Base-by-base conservation (phyloP, 805 yeast species). In the Yamadazyma phyllophila region DNA sequence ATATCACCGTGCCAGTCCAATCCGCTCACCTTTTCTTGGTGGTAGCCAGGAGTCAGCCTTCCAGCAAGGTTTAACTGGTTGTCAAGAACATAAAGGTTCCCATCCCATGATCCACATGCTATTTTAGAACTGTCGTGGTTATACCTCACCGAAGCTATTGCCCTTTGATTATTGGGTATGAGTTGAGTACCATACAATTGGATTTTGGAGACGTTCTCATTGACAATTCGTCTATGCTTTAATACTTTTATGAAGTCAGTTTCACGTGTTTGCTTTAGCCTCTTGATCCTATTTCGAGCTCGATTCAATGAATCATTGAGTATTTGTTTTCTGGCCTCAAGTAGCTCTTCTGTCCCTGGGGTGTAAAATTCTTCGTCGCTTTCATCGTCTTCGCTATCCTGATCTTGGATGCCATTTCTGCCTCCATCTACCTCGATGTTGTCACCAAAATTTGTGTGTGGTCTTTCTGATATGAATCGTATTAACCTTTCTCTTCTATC, bases 21-120 rank as follows among this genome's bases (percentile, higher is more conserved):
- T 0, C 87, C 88, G 39, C 88, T 79, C 2, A 85, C 72, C 58
- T 85, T 88, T 39, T 87, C 94, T 1, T 66, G 64, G 47, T 83
- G 84, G n/a, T 43, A 52, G 0, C 78, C 81, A 4, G 59, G 57
- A 7, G 48, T 51, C 61, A 69, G 61, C 1, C 54, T 52, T 1
- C 43, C 27, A 11, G 48, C 53, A 3, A 50, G 50, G 14, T 65
- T 63, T 35, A 84, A 62, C 2, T 73, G 61, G 0, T 63, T 52
- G 37, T 75, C 61, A n/a, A 85, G 35, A 1, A 88, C 50, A 49
- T 74, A 76, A 4, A 88, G 54, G 24, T 73, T 71, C 3, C 97
- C 97, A 50, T 83, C 80, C 97, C 98, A 92, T 31, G 94, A 85
- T 0, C 90, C 94, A 11, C 81, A 70, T 0, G 88, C 85, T 2